Evolutionary conservation across 139 green algal species (phyloP).

Genomic region (Tetratostichococcus sp.): DNA sequence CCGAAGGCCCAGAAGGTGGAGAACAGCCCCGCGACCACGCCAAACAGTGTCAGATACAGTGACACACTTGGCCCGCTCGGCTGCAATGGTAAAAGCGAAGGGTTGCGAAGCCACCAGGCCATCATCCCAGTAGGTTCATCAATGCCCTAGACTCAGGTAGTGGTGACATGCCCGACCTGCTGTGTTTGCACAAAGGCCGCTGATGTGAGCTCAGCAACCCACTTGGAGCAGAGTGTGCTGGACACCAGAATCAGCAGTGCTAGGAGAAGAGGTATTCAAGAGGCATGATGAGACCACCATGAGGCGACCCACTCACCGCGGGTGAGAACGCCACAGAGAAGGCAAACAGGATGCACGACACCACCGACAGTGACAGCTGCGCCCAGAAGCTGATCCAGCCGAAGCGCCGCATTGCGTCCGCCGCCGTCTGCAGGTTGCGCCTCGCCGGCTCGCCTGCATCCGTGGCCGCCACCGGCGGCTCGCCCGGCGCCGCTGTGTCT

Average conservation of each 20-base stretch:
- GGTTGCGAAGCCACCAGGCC: no score
- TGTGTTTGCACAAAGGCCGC: no score
- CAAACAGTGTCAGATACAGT: constrained; percentile 89
- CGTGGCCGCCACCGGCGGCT: no score
- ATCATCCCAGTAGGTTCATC: no score
- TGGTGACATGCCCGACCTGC: no score
- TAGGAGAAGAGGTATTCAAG: no score
- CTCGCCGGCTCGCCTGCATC: constrained; percentile 30
- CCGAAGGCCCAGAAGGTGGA: constrained; percentile 89
- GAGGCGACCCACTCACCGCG: no score
- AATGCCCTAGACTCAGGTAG: no score
- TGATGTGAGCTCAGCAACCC: no score
- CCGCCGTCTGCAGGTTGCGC: constrained; percentile 31
- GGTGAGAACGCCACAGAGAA: constrained; percentile 94
- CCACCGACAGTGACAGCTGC: constrained; percentile 85
- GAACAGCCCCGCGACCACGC: constrained; percentile 87
- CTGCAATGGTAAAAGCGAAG: neutral
- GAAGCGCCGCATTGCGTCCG: constrained; percentile 41
- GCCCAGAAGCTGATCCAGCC: constrained; percentile 94
- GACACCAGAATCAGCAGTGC: no score
- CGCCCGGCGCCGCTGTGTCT: neutral
- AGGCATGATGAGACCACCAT: no score
- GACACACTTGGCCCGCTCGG: constrained; percentile 72
- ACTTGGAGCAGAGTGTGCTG: no score
- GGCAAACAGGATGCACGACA: constrained; percentile 87